Conservation (phyloP, 1,284 basidiomycete species). For the Spongispora temasekensis region DNA sequence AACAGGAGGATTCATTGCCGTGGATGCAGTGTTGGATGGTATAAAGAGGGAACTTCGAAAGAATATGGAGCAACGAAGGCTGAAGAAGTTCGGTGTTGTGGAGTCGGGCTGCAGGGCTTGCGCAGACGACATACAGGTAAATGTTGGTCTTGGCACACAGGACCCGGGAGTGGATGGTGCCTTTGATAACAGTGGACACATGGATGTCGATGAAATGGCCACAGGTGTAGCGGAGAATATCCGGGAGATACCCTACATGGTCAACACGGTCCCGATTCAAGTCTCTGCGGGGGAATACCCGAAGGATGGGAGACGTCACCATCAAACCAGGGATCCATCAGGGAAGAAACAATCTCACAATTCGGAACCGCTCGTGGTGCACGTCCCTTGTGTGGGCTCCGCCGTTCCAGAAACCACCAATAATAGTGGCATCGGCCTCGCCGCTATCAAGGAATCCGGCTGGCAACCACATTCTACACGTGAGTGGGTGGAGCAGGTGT, state of each 20-base stretch:
- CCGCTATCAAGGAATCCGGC: conserved; percentile 43
- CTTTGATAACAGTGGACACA: conserved; percentile 16
- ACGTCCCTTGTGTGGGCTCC: conserved; percentile 31
- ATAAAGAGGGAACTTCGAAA: conserved; percentile 63
- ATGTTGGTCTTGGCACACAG: conserved; percentile 3
- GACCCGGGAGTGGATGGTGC: conserved; percentile 6
- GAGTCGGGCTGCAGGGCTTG: neutral
- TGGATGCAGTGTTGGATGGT: conserved; percentile 84
- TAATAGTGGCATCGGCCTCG: conserved; percentile 33
- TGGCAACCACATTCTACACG: conserved; percentile 34
- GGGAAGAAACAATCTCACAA: conserved; percentile 14
- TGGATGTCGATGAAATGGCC: conserved; percentile 29
- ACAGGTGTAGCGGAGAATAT: conserved; percentile 1
- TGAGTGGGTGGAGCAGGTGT: conserved; percentile 33
- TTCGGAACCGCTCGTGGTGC: conserved; percentile 31
- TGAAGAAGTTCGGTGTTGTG: conserved; percentile 3
- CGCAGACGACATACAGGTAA: neutral
- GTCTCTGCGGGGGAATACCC: conserved; percentile 31
- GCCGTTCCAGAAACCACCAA: conserved; percentile 7
- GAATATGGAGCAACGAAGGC: conserved; percentile 17
- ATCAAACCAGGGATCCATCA: conserved; percentile 2
- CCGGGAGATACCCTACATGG: conserved; percentile 5
- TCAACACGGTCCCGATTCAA: conserved; percentile 30
- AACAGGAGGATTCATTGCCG: conserved; percentile 89
- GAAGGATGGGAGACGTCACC: conserved; percentile 17